Conservation (phyloP, 148 eudicot genomes). For the Silene uniflora region DNA sequence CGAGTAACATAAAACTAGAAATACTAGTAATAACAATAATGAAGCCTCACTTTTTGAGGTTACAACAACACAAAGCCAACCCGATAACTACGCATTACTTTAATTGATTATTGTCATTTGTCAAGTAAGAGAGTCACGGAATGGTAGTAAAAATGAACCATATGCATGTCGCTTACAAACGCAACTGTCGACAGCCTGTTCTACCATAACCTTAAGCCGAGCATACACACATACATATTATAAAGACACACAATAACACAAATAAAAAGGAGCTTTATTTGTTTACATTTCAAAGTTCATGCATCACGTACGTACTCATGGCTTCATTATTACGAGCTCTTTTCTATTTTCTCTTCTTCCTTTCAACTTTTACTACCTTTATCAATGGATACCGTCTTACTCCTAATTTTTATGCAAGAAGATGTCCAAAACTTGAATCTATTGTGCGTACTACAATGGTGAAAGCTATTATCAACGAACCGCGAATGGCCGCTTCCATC, state of each 20-base stretch:
- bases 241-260: neutral
- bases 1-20: too few species aligned
- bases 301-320: neutral
- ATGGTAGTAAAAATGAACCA: neutral
- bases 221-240: neutral
- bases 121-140: neutral
- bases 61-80: neutral
- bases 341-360: neutral
- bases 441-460: conserved; percentile 26
- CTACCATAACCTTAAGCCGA: neutral
- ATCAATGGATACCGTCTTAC: conserved; percentile 24
- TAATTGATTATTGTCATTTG: neutral
- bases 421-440: conserved; percentile 24
- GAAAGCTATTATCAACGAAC: conserved; percentile 21
- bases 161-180: neutral
- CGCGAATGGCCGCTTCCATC: conserved; percentile 33
- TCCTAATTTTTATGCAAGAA: conserved; percentile 21
- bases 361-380: neutral
- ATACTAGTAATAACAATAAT: too few species aligned
- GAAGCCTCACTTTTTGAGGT: neutral
- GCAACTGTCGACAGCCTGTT: neutral
- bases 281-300: neutral
- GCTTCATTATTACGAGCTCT: neutral
- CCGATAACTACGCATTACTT: neutral
- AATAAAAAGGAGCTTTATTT: neutral